A percentile compares a stretch with the other conserved stretches of the same genome.
Conservation (phyloP, 2,329 filamentous ascomycete species). For the Fusarium sp. region DNA sequence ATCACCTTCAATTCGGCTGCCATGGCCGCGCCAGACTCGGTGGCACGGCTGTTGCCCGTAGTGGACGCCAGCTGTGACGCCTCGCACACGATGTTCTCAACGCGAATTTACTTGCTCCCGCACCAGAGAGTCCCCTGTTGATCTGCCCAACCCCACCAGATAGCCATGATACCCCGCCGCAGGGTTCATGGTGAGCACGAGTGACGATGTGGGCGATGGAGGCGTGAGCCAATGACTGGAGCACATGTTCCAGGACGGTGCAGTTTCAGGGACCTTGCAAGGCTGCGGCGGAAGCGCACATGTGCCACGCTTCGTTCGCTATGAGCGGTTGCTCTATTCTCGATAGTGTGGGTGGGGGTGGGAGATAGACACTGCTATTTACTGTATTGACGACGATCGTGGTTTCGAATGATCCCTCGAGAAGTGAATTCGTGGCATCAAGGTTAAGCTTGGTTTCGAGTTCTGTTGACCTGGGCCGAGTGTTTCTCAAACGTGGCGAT, state of each 20-base stretch:
- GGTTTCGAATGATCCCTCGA: slow-evolving; percentile 8
- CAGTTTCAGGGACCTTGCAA: slow-evolving; percentile 40
- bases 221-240: slow-evolving; percentile 55
- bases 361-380: slow-evolving; percentile 13
- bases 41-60: slow-evolving; percentile 15
- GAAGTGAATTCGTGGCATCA: background rate
- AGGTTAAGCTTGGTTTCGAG: background rate
- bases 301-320: slow-evolving; percentile 44
- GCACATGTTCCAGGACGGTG: slow-evolving; percentile 52
- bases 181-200: slow-evolving; percentile 22
- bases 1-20: slow-evolving; percentile 9
- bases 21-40: slow-evolving; percentile 20
- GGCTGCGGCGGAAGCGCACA: slow-evolving; percentile 38
- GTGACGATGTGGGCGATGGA: slow-evolving; percentile 15
- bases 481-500: background rate
- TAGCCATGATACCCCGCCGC: slow-evolving; percentile 40
- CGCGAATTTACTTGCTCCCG: slow-evolving; percentile 30
- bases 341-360: slow-evolving; percentile 39
- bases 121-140: slow-evolving; percentile 25
- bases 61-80: slow-evolving; percentile 22
- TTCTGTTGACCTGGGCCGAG: no score
- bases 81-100: slow-evolving; percentile 30
- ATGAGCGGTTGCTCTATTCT: slow-evolving; percentile 28
- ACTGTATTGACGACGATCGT: slow-evolving; percentile 24
- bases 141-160: slow-evolving; percentile 40